Evolutionary conservation across 1,284 basidiomycete genomes (phyloP), one percentile per base, ranked within the genome.

Genomic region (Ceratorhiza oryzae-sativae): DNA sequence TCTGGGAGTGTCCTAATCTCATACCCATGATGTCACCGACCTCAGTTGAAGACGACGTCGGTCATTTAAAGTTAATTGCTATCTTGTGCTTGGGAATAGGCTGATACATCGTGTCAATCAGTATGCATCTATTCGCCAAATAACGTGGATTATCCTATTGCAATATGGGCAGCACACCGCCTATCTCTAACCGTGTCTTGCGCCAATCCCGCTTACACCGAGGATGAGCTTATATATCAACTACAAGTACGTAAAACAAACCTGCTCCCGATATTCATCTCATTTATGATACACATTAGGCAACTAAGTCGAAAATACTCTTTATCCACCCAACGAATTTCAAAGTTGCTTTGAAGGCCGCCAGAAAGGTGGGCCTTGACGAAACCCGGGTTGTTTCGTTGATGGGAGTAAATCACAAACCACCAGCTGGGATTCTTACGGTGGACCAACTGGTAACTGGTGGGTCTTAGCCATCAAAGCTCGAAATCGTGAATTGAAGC

Each of bases 131-230:
- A 51, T 36, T 71, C 68, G 13, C 68, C 68, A 27, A 71, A 71
- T 23, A 71, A 71, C 34, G 30, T 74, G 90, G 92, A 93, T 78
- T 94, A 92, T 74, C 86, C 88, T 0, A 82, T 88, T 9, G 83
- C 83, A 1, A 81, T 93, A 12, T 94, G 93, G 92, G 93, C 91
- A 1, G 80, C 83, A 0, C 91, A 93, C 75, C 85, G 86, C 49
- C 80, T 93, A 10, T 71, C 68, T 3, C 45, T 71, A 15, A 51
- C 36, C 3, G 68, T 71, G 15, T 71, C 56, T 18, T 74, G 84
- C 20, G 87, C 87, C 0, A 94, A 94, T 77, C 90, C 92, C 0
- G 82, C 87, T 6, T 93, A 90, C 77, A 86, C 85, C 3, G 80
- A 80, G 5, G 84, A 85, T n/a, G 92, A 94, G 77, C 83, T 94